Base-by-base conservation (phyloP, 2,329 filamentous ascomycete genomes). In the Talaromyces marneffei region DNA sequence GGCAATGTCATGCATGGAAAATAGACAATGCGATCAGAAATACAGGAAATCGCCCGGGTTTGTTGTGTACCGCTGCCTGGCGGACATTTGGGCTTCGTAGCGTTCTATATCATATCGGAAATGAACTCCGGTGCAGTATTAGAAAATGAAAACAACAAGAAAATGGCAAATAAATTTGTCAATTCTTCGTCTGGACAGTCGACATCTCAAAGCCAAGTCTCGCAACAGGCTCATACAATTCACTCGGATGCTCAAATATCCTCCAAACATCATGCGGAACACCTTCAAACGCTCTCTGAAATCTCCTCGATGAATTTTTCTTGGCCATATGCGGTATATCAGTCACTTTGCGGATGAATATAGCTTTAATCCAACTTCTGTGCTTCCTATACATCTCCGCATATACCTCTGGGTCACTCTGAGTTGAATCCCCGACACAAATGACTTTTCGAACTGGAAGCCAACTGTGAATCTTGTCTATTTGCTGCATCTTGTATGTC, bases 391-490 rank as follows among this genome's bases (percentile, higher is more conserved):
- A 92, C 75, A 91, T 86, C 66, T 92, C 87, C 29, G 87, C 92
- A 70, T 97, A 97, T 0, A 90, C 85, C 72, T 97, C 93, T 0
- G 93, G 92, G 68, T 97, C 93, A 27, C 85, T 88, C 75, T 97
- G 93, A 0, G 92, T 97, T 40, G 88, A 93, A 75, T 97, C 93
- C 0, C 93, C 93, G 65, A 97, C 87, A 66, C 87, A 87, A 64
- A 97, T 85, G 77, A 96, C 87, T 68, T 88, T 89, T 63, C 90
- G 82, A 67, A 83, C 82, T 0, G 93, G 93, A 54, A 97, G 81
- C 89, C 90, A 94, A 1, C 77, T 75, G 66, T 91, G 83, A 27
- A 97, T 84, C 76, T 91, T 91, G 61, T 83, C 81, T 74, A 96
- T 91, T 18, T 89, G 86, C 61, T 87, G 84, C 10, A 89, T 84